A percentile compares a stretch with the other conserved stretches of the same genome.
phyloP scores from a whole-genome alignment of 1,284 basidiomycete species.

The Fomitiporia mediterranea region DNA sequence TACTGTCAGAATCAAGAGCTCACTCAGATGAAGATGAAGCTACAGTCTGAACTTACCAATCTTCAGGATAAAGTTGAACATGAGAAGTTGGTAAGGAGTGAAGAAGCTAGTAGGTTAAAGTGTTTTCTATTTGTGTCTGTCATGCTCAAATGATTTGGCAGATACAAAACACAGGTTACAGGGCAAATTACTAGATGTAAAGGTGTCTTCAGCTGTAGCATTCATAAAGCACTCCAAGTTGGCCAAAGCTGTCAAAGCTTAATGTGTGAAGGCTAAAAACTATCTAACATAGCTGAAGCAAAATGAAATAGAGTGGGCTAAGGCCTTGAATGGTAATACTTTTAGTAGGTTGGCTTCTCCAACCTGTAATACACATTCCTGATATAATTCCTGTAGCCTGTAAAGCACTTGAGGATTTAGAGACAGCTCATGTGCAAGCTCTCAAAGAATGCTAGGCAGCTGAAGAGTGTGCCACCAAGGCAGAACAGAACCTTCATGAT shows the following conservation, averaged over 20 bases:
- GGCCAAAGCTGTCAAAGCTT: constrained; percentile 59
- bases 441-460: constrained; percentile 49
- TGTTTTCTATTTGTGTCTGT: neutral
- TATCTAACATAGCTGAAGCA: constrained; percentile 61
- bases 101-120: constrained; percentile 46
- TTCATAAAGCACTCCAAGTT: constrained; percentile 62
- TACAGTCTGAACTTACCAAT: constrained; percentile 51
- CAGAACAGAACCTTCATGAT: constrained; percentile 55
- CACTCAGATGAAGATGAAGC: constrained; percentile 48
- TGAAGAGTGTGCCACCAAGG: constrained; percentile 46
- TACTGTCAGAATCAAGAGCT: constrained; percentile 58
- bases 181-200: constrained; percentile 59
- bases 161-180: constrained; percentile 59
- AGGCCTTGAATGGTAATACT: constrained; percentile 59
- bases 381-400: constrained; percentile 40
- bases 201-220: constrained; percentile 55
- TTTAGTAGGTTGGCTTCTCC: constrained; percentile 40
- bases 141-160: constrained; percentile 25
- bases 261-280: constrained; percentile 58
- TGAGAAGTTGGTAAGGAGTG: constrained; percentile 49
- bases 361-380: neutral
- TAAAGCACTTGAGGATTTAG: constrained; percentile 54
- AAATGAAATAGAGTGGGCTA: constrained; percentile 63
- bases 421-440: constrained; percentile 52
- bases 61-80: constrained; percentile 54